Evolutionary conservation across 2,329 filamentous ascomycete genomes (phyloP).

Genomic region (Aspergillus candidus): DNA sequence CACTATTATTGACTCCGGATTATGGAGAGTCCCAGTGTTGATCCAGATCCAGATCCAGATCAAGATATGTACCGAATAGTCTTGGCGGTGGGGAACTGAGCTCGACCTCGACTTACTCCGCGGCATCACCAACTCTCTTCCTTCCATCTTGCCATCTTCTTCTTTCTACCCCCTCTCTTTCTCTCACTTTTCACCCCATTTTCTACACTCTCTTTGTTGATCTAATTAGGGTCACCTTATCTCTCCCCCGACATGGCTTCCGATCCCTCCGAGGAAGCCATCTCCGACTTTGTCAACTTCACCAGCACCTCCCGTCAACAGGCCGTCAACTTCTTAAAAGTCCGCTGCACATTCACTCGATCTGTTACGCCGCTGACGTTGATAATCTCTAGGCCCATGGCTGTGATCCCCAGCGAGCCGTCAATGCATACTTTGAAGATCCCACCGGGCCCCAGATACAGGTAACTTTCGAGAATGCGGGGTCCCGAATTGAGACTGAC

Average conservation of each 20-base stretch:
- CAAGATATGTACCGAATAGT: no score
- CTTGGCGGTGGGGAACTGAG: no score
- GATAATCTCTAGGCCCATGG: conserved; percentile 36
- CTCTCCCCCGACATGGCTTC: conserved; percentile 23
- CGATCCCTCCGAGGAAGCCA: conserved; percentile 37
- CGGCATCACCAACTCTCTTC: no score
- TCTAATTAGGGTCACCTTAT: no score
- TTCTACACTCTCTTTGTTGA: no score
- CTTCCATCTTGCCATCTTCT: no score
- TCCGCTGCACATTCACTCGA: conserved; percentile 10
- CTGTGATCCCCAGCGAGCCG: conserved; percentile 39
- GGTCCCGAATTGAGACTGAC: conserved; percentile 5
- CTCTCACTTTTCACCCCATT: no score
- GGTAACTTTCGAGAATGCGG: conserved; percentile 17
- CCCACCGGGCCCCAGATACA: conserved; percentile 30
- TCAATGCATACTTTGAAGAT: conserved; percentile 46
- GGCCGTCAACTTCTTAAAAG: conserved; percentile 39
- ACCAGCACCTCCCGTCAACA: conserved; percentile 36
- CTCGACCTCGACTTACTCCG: no score
- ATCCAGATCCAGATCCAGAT: no score
- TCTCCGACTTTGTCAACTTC: conserved; percentile 37
- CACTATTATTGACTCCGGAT: no score
- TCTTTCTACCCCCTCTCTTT: no score
- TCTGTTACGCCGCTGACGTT: conserved; percentile 8
- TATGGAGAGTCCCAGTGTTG: no score